Percentiles rank a stretch among this genome's conserved stretches.
These are phyloP conservation scores for Fusarium sambucinum DNA, from an alignment of 2,329 filamentous ascomycete species.

Conservation along the genomic window DNA sequence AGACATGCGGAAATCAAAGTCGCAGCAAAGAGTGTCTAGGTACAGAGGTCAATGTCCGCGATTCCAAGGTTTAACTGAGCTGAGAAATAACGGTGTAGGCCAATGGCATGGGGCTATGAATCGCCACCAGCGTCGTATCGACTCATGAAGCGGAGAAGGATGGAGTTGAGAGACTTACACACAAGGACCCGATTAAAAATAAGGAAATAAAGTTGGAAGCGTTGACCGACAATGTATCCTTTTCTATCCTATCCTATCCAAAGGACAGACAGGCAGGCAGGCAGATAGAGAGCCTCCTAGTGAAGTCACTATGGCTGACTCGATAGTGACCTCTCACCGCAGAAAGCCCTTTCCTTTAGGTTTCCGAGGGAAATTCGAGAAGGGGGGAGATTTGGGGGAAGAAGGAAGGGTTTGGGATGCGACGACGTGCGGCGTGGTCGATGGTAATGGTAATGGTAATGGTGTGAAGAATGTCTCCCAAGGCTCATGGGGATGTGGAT, in stretches of 20 bases:
- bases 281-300: not conserved
- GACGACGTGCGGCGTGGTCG: slow-evolving; percentile 36
- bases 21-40: slow-evolving; percentile 39
- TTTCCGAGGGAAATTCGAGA: slow-evolving; percentile 37
- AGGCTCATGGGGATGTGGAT: slow-evolving; percentile 34
- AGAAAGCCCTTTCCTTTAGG: slow-evolving; percentile 14
- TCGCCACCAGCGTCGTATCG: slow-evolving; percentile 48
- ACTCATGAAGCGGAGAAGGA: slow-evolving; percentile 32
- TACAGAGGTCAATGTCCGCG: slow-evolving; percentile 44
- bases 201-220: slow-evolving; percentile 18
- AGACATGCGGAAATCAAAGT: slow-evolving; percentile 48
- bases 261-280: slow-evolving; percentile 4
- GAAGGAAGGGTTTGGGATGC: slow-evolving; percentile 39
- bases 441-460: slow-evolving; percentile 37
- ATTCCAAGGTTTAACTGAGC: slow-evolving; percentile 23
- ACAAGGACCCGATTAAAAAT: slow-evolving; percentile 37
- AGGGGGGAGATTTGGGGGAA: slow-evolving; percentile 38
- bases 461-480: slow-evolving; percentile 19
- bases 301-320: slow-evolving; percentile 24
- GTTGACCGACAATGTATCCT: slow-evolving; percentile 11
- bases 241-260: not conserved
- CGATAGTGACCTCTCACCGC: slow-evolving; percentile 31
- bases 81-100: slow-evolving; percentile 30
- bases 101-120: slow-evolving; percentile 48
- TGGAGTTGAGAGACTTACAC: slow-evolving; percentile 37